Evolutionary conservation across 73 alveolate species (phyloP).

Genomic region (Breviolum minutum): DNA sequence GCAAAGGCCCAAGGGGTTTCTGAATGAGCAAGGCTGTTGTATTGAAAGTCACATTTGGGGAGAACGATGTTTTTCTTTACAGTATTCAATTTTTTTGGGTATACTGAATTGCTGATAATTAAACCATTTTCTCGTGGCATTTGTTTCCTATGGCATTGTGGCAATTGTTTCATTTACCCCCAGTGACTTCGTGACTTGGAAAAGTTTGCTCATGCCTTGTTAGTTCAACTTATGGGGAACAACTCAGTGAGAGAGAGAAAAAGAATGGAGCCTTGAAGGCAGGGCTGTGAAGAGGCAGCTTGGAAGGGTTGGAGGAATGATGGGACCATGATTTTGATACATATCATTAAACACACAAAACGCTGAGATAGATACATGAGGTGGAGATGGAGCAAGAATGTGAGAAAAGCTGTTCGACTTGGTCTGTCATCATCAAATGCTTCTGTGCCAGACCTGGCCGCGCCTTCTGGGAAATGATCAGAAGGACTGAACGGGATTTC

Average conservation of each 20-base stretch:
- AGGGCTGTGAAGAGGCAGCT: neutral
- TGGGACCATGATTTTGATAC: neutral
- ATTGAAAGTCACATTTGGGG: neutral
- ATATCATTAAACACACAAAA: neutral
- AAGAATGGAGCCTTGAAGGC: neutral
- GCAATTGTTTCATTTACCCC: neutral
- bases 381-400: constrained; percentile 18
- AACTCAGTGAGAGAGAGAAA: neutral
- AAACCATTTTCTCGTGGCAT: too few species aligned
- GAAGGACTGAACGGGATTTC: too few species aligned
- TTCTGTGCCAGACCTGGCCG: too few species aligned
- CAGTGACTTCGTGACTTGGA: neutral
- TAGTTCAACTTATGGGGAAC: neutral
- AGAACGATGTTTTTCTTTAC: neutral
- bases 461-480: too few species aligned
- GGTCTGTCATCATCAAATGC: neutral
- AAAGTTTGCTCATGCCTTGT: neutral
- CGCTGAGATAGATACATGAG: constrained; percentile 2
- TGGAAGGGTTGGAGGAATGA: neutral
- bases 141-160: too few species aligned
- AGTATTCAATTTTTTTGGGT: neutral
- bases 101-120: neutral
- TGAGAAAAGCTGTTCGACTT: neutral
- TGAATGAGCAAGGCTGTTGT: neutral
- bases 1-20: neutral